phyloP scores from a whole-genome alignment of 2,329 filamentous ascomycete species.

The Bretziella fagacearum region DNA sequence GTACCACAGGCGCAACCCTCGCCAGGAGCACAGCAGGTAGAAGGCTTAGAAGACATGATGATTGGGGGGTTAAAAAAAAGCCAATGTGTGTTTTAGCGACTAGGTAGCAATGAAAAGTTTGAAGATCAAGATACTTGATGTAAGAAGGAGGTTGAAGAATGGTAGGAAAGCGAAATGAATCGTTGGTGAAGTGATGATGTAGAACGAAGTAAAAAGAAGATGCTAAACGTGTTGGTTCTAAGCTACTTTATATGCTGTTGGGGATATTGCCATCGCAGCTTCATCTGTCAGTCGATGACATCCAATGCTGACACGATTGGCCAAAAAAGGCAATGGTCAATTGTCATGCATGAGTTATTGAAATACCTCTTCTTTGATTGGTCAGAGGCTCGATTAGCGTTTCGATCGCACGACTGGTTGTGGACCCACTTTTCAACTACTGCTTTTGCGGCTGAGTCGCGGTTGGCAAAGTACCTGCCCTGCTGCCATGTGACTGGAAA shows the following conservation, averaged over 20 bases:
- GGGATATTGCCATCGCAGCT: conserved; percentile 3
- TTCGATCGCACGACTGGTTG: neutral
- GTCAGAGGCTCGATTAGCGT: conserved; percentile 1
- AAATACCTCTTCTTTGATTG: conserved; percentile 15
- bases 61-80: neutral
- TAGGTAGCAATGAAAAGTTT: neutral
- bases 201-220: conserved; percentile 1
- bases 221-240: neutral
- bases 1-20: conserved; percentile 39
- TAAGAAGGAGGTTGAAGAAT: neutral
- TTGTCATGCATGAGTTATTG: conserved; percentile 12
- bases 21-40: conserved; percentile 41
- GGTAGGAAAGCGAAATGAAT: neutral
- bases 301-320: conserved; percentile 3
- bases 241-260: conserved; percentile 11
- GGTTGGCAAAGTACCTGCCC: neutral
- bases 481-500: too few species aligned
- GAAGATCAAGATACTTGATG: neutral
- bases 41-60: conserved; percentile 16
- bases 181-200: conserved; percentile 1
- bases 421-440: neutral
- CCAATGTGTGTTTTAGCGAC: too few species aligned
- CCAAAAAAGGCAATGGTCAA: conserved; percentile 8
- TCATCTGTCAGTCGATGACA: conserved; percentile 5
- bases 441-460: neutral